Base-by-base conservation (phyloP, 805 yeast species). In the Metschnikowia picachoensis region DNA sequence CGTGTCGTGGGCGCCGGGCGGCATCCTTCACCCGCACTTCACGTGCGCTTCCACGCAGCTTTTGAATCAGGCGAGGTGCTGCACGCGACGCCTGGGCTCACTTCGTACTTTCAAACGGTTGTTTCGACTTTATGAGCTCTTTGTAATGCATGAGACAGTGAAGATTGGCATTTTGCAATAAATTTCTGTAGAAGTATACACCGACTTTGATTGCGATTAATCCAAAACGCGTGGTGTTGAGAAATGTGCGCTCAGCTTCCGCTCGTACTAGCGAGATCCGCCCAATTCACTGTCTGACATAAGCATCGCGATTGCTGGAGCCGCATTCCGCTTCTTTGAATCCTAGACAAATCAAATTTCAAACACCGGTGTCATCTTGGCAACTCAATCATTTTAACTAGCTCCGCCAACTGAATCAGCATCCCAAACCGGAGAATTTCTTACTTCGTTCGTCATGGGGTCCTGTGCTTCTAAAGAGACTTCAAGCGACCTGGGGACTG, bases 401-500 rank as follows among this genome's bases (percentile, higher is more conserved):
- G 6, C 13, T 13, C 28, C 27, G 3, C 7, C 8, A 9, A 28
- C 10, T 12, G 14, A 20, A 17, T 20, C 25, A 5, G 2, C 7
- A 5, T 20, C 7, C 25, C 7, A 7, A 20, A 7, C 25, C 25
- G 25, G 25, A 20, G 7, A 20, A 20, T 27, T 2, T 10, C 31
- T 9, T 43, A 15, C 36, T 14, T 15, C 20, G 20, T 14, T 8
- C 14, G 43, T 14, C 14, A 52, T 52, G 56, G 56, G 56, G 36
- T 44, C 52, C 2, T 51, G 55, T 35, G 34, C 51, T 29, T 51
- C 55, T 8, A 51, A 51, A 31, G 49, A 46, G 20, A 34, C 43
- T 8, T 20, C 44, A 8, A 32, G 36, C 14, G 35, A 37, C 17
- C 33, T 28, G 9, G 35, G 43, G 37, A 37, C 41, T n/a, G 35